phyloP scores from a whole-genome alignment of 257 asterid species.

The Pogostemon cablin region DNA sequence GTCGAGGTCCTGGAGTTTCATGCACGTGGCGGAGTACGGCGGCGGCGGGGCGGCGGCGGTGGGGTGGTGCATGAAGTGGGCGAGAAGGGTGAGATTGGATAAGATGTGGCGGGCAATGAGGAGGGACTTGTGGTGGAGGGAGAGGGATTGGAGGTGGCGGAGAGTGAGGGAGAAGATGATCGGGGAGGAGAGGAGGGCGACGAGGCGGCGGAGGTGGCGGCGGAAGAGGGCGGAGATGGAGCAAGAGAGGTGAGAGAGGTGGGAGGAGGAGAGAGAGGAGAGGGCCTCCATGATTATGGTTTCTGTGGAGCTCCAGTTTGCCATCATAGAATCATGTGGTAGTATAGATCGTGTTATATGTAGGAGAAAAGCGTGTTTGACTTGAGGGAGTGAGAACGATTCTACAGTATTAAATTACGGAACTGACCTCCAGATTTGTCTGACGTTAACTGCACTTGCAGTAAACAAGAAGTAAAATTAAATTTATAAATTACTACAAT shows the following conservation, averaged over 20 bases:
- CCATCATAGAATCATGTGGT: slow-evolving; percentile 50
- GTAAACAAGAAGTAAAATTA: no score
- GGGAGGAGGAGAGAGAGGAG: slow-evolving; percentile 58
- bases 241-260: slow-evolving; percentile 59
- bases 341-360: slow-evolving; percentile 1
- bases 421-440: background rate
- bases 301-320: slow-evolving; percentile 42
- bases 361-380: slow-evolving; percentile 25
- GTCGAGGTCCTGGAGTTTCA: slow-evolving; percentile 74
- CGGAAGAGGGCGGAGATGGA: slow-evolving; percentile 68
- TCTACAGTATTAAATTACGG: background rate
- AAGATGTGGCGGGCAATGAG: slow-evolving; percentile 80
- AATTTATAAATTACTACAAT: no score
- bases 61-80: slow-evolving; percentile 36
- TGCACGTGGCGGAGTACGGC: slow-evolving; percentile 25
- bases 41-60: slow-evolving; percentile 1
- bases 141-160: slow-evolving; percentile 77
- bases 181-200: slow-evolving; percentile 70
- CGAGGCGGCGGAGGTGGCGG: slow-evolving; percentile 68
- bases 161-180: slow-evolving; percentile 70
- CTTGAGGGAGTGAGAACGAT: slow-evolving; percentile 14
- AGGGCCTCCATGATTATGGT: slow-evolving; percentile 69
- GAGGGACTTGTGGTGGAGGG: slow-evolving; percentile 73
- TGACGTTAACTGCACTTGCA: no score
- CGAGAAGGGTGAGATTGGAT: slow-evolving; percentile 55